phyloP scores from a whole-genome alignment of 164 flowering plant species.

The Sextonia rubra region DNA sequence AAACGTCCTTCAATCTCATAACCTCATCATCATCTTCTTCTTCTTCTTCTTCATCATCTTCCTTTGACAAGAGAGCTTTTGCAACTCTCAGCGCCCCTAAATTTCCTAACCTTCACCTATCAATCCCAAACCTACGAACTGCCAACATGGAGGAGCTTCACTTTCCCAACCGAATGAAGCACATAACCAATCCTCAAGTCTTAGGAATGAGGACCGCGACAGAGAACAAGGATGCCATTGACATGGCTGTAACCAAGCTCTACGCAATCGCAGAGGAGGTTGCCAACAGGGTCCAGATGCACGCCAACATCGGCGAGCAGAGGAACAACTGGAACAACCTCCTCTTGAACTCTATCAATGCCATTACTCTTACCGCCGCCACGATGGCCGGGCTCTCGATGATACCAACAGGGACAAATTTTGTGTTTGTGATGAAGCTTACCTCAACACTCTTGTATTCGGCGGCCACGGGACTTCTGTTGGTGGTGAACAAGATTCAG shows the following conservation, averaged over 20 bases:
- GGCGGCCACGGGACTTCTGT: conserved; percentile 55
- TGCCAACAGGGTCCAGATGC: conserved; percentile 47
- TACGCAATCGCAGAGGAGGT: conserved; percentile 33
- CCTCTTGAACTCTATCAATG: conserved; percentile 36
- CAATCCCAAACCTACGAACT: conserved; percentile 19
- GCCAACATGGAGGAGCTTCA: conserved; percentile 15
- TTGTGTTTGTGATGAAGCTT: conserved; percentile 33
- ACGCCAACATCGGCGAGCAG: conserved; percentile 40
- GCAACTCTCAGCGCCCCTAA: conserved; percentile 1
- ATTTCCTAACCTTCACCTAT: background rate
- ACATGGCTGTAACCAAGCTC: conserved; percentile 22
- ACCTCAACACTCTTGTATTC: conserved; percentile 41
- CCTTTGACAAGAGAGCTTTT: background rate
- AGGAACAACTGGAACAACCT: conserved; percentile 50
- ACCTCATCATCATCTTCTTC: background rate
- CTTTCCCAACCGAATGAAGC: background rate
- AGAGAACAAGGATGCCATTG: background rate
- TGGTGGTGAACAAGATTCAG: conserved; percentile 64
- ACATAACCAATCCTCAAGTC: background rate
- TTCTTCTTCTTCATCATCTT: background rate
- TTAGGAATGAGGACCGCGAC: background rate
- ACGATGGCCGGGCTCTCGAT: conserved; percentile 50
- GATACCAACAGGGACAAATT: conserved; percentile 42
- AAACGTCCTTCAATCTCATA: background rate
- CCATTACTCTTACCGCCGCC: conserved; percentile 41